phyloP scores from a whole-genome alignment of 306 rosid genomes.

The Casuarina equisetifolia region DNA sequence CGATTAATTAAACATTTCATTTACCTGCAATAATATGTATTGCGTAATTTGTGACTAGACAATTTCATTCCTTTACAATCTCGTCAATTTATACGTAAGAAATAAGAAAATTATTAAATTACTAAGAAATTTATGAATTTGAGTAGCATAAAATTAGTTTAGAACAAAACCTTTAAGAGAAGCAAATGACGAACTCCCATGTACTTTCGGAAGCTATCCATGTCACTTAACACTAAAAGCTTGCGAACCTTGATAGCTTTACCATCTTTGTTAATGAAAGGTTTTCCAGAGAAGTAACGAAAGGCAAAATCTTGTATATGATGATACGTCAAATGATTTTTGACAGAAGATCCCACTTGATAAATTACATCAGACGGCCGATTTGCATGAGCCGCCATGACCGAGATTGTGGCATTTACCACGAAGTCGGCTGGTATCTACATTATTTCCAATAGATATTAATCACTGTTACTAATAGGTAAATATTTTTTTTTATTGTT shows the following conservation, averaged over 20 bases:
- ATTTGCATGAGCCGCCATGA: constrained; percentile 59
- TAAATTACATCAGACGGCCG: constrained; percentile 43
- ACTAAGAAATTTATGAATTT: no score
- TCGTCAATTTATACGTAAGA: no score
- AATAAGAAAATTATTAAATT: no score
- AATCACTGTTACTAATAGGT: no score
- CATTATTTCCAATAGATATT: not conserved
- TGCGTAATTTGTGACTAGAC: no score
- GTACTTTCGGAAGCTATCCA: constrained; percentile 71
- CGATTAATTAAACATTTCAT: no score
- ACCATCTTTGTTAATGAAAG: constrained; percentile 72
- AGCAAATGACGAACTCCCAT: constrained; percentile 66
- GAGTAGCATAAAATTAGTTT: not conserved
- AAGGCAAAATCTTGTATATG: constrained; percentile 40
- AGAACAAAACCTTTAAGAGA: constrained; percentile 51
- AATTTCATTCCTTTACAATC: no score
- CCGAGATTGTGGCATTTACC: constrained; percentile 67
- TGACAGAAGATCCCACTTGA: constrained; percentile 70
- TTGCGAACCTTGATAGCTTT: constrained; percentile 54
- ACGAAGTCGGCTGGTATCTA: constrained; percentile 90
- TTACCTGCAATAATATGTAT: no score
- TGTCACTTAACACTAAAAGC: constrained; percentile 38
- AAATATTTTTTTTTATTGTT: no score
- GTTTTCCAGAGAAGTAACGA: constrained; percentile 54
- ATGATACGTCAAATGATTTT: constrained; percentile 37